These are phyloP conservation scores for Dactylellina parvicollis DNA, from an alignment of 2,329 filamentous ascomycete genomes.

Conservation along the genomic window DNA sequence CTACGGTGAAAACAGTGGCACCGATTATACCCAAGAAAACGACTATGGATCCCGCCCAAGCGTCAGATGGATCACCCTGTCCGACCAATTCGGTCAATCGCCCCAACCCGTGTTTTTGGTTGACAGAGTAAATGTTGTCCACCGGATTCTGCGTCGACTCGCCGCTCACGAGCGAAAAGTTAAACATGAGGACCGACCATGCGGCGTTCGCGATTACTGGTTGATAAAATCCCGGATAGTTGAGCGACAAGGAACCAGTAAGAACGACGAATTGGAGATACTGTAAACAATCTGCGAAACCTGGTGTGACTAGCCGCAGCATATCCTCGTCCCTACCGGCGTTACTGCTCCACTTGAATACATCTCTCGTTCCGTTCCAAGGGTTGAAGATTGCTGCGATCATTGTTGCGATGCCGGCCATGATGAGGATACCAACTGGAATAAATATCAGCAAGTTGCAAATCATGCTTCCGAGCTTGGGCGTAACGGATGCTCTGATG, in stretches of 20 bases:
- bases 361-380: slow-evolving; percentile 83
- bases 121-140: slow-evolving; percentile 87
- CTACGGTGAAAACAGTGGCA: slow-evolving; percentile 74
- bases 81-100: slow-evolving; percentile 82
- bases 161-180: slow-evolving; percentile 75
- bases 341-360: slow-evolving; percentile 97
- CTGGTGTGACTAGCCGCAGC: slow-evolving; percentile 89
- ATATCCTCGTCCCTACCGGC: slow-evolving; percentile 94
- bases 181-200: slow-evolving; percentile 94
- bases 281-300: slow-evolving; percentile 94
- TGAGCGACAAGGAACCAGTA: slow-evolving; percentile 84
- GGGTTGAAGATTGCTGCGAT: slow-evolving; percentile 89
- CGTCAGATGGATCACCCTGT: slow-evolving; percentile 77
- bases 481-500: slow-evolving; percentile 82
- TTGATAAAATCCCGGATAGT: slow-evolving; percentile 94
- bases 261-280: slow-evolving; percentile 94
- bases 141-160: slow-evolving; percentile 73
- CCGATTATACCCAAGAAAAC: slow-evolving; percentile 84
- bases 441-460: slow-evolving; percentile 70
- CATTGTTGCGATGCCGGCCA: slow-evolving; percentile 83
- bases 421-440: slow-evolving; percentile 78
- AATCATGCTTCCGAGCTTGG: slow-evolving; percentile 72
- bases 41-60: slow-evolving; percentile 94
- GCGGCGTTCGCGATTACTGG: slow-evolving; percentile 85
- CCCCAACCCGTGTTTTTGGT: slow-evolving; percentile 81